phyloP scores from a whole-genome alignment of 257 asterid genomes.

The Gentiana dahurica region DNA sequence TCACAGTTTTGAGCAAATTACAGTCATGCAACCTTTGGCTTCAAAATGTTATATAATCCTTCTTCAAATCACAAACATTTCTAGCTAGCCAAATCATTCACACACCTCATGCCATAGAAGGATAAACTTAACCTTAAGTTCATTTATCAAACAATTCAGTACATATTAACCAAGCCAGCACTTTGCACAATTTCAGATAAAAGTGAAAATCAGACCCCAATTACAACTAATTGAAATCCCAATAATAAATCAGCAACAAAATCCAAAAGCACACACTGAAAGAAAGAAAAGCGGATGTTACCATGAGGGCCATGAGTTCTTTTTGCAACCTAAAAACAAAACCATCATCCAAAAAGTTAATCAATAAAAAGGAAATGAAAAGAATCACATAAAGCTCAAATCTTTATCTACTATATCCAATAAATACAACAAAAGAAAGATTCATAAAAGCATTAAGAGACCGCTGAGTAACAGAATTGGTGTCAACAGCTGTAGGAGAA shows the following conservation, averaged over 20 bases:
- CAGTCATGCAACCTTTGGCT: no score
- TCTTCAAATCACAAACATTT: no score
- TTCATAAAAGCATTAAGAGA: background rate
- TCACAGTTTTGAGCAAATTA: no score
- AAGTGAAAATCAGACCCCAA: background rate
- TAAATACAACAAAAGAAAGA: no score
- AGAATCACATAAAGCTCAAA: no score
- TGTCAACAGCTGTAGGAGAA: conserved; percentile 34
- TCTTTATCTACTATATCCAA: no score
- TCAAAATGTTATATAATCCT: no score
- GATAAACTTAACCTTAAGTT: no score
- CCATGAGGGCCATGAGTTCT: conserved; percentile 76
- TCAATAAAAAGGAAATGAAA: no score
- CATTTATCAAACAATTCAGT: background rate
- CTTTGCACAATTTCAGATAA: background rate
- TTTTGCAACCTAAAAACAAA: conserved; percentile 45
- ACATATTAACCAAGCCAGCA: background rate
- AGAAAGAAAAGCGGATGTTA: conserved; percentile 8
- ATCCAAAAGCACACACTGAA: background rate
- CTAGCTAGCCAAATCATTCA: no score
- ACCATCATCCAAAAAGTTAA: background rate
- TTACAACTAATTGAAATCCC: background rate
- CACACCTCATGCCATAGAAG: no score
- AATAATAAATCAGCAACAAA: background rate
- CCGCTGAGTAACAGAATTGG: conserved; percentile 33